Percentiles rank a stretch among this genome's conserved stretches.
Evolutionary conservation across 305 asterid species (phyloP).

Genomic region (Fraxinus angustifolia): DNA sequence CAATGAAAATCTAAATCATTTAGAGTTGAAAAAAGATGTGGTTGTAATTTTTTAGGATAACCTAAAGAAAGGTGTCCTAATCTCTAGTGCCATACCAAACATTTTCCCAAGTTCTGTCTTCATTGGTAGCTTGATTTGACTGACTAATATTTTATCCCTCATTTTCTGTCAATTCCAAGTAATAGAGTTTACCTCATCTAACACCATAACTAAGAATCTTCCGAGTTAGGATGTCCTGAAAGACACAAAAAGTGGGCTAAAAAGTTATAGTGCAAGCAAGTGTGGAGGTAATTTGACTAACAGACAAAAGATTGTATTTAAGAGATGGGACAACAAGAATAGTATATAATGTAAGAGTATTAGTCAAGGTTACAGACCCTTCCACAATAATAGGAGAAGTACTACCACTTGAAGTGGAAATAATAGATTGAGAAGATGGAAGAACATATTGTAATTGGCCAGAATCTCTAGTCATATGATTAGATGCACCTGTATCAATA

Average conservation of each 20-base stretch:
- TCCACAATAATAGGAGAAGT: background rate
- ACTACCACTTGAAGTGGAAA: background rate
- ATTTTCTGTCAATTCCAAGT: background rate
- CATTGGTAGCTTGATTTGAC: background rate
- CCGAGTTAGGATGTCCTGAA: no score
- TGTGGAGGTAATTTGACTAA: background rate
- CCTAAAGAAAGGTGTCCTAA: slow-evolving; percentile 6
- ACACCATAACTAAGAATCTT: no score
- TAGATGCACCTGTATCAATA: background rate
- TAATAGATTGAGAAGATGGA: background rate
- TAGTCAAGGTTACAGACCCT: background rate
- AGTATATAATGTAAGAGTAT: no score
- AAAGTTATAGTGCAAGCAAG: background rate
- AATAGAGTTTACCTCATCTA: no score
- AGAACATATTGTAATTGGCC: background rate
- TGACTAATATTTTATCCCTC: background rate
- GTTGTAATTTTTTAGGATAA: background rate
- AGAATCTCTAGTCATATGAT: background rate
- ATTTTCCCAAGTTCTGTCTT: background rate
- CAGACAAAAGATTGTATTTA: background rate
- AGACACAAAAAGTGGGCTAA: background rate
- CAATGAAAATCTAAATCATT: background rate
- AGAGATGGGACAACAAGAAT: no score
- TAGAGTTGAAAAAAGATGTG: background rate
- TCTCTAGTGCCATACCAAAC: background rate